Conservation (phyloP, 495 filamentous ascomycete species). For the Paragyromitra xinjiangensis region DNA sequence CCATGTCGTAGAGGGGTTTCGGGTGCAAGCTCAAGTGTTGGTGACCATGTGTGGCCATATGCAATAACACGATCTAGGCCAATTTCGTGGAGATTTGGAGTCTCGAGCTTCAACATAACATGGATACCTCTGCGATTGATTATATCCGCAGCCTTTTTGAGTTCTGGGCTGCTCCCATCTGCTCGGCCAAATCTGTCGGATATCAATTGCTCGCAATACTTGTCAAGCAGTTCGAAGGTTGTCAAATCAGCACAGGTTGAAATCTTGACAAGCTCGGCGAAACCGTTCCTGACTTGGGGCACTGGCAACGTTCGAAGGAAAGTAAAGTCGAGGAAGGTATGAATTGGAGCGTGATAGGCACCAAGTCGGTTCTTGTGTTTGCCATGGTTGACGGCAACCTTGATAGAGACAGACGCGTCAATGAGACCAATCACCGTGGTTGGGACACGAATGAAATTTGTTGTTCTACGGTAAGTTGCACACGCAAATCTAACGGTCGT, state of each 20-base stretch:
- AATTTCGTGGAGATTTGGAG: slow-evolving; percentile 71
- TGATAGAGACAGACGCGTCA: slow-evolving; percentile 72
- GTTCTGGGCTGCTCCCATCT: slow-evolving; percentile 62
- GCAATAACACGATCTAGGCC: slow-evolving; percentile 71
- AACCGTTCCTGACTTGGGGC: slow-evolving; percentile 71
- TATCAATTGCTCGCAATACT: slow-evolving; percentile 69
- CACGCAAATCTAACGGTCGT: slow-evolving; percentile 66
- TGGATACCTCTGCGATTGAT: slow-evolving; percentile 69
- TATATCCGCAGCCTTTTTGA: slow-evolving; percentile 66
- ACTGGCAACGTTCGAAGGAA: slow-evolving; percentile 69
- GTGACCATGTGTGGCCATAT: slow-evolving; percentile 75
- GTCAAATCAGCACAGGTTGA: slow-evolving; percentile 68
- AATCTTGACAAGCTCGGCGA: slow-evolving; percentile 74
- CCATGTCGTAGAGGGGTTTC: slow-evolving; percentile 70
- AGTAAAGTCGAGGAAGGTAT: slow-evolving; percentile 72
- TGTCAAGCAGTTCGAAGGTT: slow-evolving; percentile 69
- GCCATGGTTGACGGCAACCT: slow-evolving; percentile 72
- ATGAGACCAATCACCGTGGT: slow-evolving; percentile 74
- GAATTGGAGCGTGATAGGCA: slow-evolving; percentile 71
- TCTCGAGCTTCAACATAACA: slow-evolving; percentile 72
- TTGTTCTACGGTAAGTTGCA: slow-evolving; percentile 66
- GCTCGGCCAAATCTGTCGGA: slow-evolving; percentile 66
- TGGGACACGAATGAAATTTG: slow-evolving; percentile 67
- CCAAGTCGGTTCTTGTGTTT: slow-evolving; percentile 73
- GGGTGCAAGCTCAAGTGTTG: slow-evolving; percentile 69